Evolutionary conservation across 805 yeast genomes (phyloP).

Genomic region (Kodamaea sagamina): DNA sequence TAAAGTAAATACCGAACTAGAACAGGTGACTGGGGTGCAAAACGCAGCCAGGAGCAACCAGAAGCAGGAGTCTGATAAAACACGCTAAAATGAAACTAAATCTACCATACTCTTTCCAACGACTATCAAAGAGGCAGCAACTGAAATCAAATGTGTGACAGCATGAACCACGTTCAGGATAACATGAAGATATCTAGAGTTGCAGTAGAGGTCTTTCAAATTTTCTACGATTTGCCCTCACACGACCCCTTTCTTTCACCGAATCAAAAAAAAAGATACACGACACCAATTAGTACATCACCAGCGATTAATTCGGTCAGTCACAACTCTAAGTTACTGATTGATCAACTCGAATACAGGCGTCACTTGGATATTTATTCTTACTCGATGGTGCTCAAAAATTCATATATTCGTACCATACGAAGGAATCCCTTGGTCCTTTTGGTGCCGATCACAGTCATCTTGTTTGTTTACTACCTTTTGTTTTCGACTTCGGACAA

Average conservation of each 20-base stretch:
- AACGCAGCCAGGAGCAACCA: too few relatives aligned
- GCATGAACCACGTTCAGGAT: too few relatives aligned
- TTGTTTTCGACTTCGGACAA: slow-evolving; percentile 28
- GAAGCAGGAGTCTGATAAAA: too few relatives aligned
- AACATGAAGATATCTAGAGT: too few relatives aligned
- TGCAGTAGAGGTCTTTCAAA: background rate
- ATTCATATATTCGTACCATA: slow-evolving; percentile 44
- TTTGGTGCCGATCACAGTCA: slow-evolving; percentile 47
- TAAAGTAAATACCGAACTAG: too few relatives aligned
- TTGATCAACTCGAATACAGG: background rate
- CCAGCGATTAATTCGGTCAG: background rate
- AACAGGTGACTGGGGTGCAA: too few relatives aligned
- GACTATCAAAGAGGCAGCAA: too few relatives aligned
- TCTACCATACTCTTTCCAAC: too few relatives aligned
- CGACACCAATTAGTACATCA: too few relatives aligned
- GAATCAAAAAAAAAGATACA: slow-evolving; percentile 8
- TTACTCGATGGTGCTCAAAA: slow-evolving; percentile 10
- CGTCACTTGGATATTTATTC: background rate
- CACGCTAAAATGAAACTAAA: too few relatives aligned
- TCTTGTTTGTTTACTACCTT: slow-evolving; percentile 46
- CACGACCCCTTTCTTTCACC: slow-evolving; percentile 6
- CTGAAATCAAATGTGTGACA: too few relatives aligned
- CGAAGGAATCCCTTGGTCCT: slow-evolving; percentile 59
- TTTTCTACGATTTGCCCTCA: slow-evolving; percentile 1
- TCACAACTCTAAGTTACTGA: background rate